Percentiles rank a stretch among this genome's conserved stretches.
phyloP scores from a whole-genome alignment of 768 basidiomycete genomes.

The Panaeolus papilionaceus region DNA sequence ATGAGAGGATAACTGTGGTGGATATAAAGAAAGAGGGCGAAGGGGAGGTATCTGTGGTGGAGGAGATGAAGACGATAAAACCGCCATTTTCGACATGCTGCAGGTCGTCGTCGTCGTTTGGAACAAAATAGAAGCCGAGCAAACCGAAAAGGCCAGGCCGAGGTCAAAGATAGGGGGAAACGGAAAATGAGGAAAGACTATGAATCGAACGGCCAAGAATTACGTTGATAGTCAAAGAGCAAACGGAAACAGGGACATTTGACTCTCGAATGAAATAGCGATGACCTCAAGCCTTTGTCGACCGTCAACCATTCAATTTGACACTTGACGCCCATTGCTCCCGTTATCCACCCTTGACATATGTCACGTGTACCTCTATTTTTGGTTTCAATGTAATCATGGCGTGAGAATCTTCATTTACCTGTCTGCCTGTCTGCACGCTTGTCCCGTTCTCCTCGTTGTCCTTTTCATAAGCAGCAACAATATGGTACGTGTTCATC shows the following conservation, averaged over 20 bases:
- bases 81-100: constrained; percentile 8
- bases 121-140: constrained; percentile 8
- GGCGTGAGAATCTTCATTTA: constrained; percentile 5
- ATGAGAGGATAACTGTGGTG: background rate
- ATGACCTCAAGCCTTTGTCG: constrained; percentile 8
- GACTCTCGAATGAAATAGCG: background rate
- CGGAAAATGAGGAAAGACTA: background rate
- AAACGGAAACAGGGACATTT: background rate
- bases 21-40: constrained; percentile 16
- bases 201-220: background rate
- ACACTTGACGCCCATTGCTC: constrained; percentile 13
- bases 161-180: background rate
- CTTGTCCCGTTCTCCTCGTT: constrained; percentile 6
- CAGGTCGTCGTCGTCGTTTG: background rate
- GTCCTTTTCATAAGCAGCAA: constrained; percentile 21
- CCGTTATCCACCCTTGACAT: constrained; percentile 6
- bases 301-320: constrained; percentile 12
- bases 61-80: constrained; percentile 2
- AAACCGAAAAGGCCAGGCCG: constrained; percentile 2
- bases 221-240: background rate
- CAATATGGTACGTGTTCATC: constrained; percentile 30
- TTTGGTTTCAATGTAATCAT: background rate
- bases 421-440: background rate
- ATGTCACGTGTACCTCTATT: background rate
- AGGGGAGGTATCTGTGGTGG: constrained; percentile 16